A percentile compares a stretch with the other conserved stretches of the same genome.
Evolutionary conservation across 2,329 filamentous ascomycete genomes (phyloP).

Genomic region (Seiridium cupressi): DNA sequence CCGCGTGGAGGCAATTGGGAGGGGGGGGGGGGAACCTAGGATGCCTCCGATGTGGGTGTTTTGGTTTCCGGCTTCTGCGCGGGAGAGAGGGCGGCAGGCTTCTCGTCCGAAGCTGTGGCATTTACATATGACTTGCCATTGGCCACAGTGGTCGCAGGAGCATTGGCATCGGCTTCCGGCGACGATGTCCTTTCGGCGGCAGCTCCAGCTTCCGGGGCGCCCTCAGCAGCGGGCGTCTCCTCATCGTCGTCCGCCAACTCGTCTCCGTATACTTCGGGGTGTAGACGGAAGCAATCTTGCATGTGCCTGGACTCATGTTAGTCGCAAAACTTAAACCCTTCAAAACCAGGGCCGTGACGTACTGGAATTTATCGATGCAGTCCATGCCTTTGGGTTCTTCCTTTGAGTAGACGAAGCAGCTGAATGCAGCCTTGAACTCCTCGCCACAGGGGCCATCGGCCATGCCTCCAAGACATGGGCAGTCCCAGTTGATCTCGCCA

Average conservation of each 20-base stretch:
- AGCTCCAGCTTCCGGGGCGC: conserved; percentile 22
- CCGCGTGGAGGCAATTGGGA: neutral
- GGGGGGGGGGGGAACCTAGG: neutral
- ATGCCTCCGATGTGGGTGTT: neutral
- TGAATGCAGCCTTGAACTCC: conserved; percentile 93
- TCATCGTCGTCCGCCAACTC: conserved; percentile 77
- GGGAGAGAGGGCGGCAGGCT: neutral
- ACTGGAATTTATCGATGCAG: conserved; percentile 98
- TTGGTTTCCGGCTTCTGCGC: neutral
- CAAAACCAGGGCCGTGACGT: conserved; percentile 30
- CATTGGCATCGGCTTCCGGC: conserved; percentile 16
- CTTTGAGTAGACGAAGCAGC: conserved; percentile 94
- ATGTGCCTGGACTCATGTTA: conserved; percentile 64
- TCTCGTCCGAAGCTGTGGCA: neutral
- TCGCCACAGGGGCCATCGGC: conserved; percentile 93
- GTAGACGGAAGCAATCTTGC: conserved; percentile 93
- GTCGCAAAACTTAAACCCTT: neutral
- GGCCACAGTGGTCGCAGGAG: neutral
- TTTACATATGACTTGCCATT: neutral
- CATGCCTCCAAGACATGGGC: conserved; percentile 96
- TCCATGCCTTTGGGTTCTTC: conserved; percentile 98
- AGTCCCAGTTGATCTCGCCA: conserved; percentile 99
- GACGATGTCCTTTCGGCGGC: conserved; percentile 16
- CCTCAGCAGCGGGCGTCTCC: conserved; percentile 19
- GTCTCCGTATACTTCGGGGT: conserved; percentile 89